phyloP scores from a whole-genome alignment of 768 basidiomycete species.

The Suillus ampliporus region DNA sequence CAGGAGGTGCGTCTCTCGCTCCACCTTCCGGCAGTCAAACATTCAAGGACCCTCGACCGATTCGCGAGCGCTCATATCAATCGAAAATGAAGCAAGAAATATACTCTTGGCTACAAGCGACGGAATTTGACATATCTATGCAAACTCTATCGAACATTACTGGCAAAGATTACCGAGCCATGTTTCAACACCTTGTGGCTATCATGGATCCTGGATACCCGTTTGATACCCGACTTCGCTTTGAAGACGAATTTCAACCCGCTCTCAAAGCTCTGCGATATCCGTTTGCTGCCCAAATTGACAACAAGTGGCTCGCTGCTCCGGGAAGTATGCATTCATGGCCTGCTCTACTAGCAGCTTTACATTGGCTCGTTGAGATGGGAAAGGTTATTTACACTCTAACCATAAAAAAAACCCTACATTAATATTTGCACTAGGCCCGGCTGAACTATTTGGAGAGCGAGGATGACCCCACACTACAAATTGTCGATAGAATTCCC shows the following conservation, averaged over 20 bases:
- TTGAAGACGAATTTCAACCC: slow-evolving; percentile 85
- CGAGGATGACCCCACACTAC: slow-evolving; percentile 65
- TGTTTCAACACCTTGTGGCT: slow-evolving; percentile 80
- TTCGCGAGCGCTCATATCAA: slow-evolving; percentile 79
- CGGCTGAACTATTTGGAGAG: slow-evolving; percentile 58
- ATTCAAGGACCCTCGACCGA: slow-evolving; percentile 75
- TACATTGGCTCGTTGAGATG: slow-evolving; percentile 92
- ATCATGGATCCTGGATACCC: slow-evolving; percentile 74
- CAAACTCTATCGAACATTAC: slow-evolving; percentile 79
- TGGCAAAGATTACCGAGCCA: slow-evolving; percentile 82
- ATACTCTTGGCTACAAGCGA: slow-evolving; percentile 64
- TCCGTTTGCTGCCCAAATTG: slow-evolving; percentile 79
- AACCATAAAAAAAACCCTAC: neutral
- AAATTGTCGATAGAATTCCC: slow-evolving; percentile 62
- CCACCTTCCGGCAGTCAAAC: slow-evolving; percentile 60
- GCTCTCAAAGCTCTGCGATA: slow-evolving; percentile 80
- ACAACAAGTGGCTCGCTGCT: slow-evolving; percentile 86
- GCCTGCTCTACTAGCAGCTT: slow-evolving; percentile 84
- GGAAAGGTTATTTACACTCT: slow-evolving; percentile 65
- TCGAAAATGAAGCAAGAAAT: slow-evolving; percentile 80
- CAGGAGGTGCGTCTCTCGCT: slow-evolving; percentile 49
- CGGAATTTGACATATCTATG: slow-evolving; percentile 71
- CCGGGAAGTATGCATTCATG: slow-evolving; percentile 93
- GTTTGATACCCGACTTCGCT: slow-evolving; percentile 56
- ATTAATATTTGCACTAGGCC: slow-evolving; percentile 28